Evolutionary conservation across 2,329 filamentous ascomycete genomes (phyloP), one percentile per base, ranked within the genome.

Genomic region (Chalaropsis thielavioides): DNA sequence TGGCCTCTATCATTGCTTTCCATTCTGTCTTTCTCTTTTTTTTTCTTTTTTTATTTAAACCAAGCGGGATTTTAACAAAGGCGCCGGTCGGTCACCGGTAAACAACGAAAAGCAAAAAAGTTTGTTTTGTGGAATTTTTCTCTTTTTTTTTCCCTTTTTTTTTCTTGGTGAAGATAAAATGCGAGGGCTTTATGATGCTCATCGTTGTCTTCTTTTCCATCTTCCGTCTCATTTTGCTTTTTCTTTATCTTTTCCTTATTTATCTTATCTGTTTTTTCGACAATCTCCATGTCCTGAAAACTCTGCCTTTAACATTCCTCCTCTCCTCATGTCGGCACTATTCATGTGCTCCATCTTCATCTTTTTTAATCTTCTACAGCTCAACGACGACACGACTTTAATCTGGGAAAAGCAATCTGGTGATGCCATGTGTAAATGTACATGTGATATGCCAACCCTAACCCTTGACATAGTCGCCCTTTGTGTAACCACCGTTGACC

Each of bases 51-150:
- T 63, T 4, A 56, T 43, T 61, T 49, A 41, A 64, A 41, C 43
- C 24, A 56, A 40, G 38, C 10, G 40, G 61, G n/a, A 38, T 62
- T 67, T 41, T 51, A 62, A 46, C 49, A 60, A 59, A 62, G 60
- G 59, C 51, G 63, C 43, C 56, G 62, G 63, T 64, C 44, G 63
- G 63, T 44, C 62, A 58, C 62, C 44, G 65, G 65, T 59, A 56
- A 64, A 62, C 24, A 27, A 64, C 31, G 62, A 64, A 65, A 62
- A 64, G 62, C 38, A 62, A 64, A 67, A 66, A 67, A 64, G 62
- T 62, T 64, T 41, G 46, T 65, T 64, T 60, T 40, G 27, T 46
- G 49, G 49, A 15, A 17, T 19, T 22, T 38, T 27, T 13, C 44
- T 8, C 1, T 62, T 13, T 58, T 8, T 4, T 62, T 19, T 62